Conservation (phyloP, 768 basidiomycete genomes). For the Phylloporus sp. region DNA sequence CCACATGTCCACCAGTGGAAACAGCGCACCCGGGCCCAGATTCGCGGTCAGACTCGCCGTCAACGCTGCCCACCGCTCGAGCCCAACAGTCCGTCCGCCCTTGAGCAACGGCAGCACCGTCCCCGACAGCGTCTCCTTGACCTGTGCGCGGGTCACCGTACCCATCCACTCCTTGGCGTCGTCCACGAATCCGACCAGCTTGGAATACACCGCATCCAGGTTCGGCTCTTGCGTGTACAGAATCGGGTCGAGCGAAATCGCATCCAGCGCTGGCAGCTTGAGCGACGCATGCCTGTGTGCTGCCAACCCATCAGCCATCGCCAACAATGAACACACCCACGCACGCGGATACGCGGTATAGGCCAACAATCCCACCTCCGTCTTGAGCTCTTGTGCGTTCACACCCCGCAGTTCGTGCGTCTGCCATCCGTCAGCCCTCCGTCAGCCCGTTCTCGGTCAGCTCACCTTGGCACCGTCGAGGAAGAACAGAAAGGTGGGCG, state of each 20-base stretch:
- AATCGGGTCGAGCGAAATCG: slow-evolving; percentile 69
- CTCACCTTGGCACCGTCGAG: slow-evolving; percentile 65
- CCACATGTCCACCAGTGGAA: slow-evolving; percentile 84
- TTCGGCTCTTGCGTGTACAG: slow-evolving; percentile 70
- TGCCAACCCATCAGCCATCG: slow-evolving; percentile 24
- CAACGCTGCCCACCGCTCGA: slow-evolving; percentile 43
- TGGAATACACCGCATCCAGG: slow-evolving; percentile 57
- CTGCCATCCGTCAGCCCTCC: slow-evolving; percentile 33
- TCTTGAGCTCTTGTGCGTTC: slow-evolving; percentile 61
- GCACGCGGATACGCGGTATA: slow-evolving; percentile 78
- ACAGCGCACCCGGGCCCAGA: slow-evolving; percentile 56
- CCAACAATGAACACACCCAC: slow-evolving; percentile 24
- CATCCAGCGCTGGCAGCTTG: slow-evolving; percentile 54
- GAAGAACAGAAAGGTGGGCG: slow-evolving; percentile 91
- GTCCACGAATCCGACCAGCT: slow-evolving; percentile 63
- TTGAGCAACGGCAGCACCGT: slow-evolving; percentile 64
- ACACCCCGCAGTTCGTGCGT: slow-evolving; percentile 70
- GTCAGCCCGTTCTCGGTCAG: background rate
- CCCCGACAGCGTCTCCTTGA: slow-evolving; percentile 47
- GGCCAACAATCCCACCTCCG: slow-evolving; percentile 70
- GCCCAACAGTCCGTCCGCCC: background rate
- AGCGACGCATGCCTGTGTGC: slow-evolving; percentile 74
- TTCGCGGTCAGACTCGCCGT: slow-evolving; percentile 40
- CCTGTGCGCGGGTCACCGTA: slow-evolving; percentile 30
- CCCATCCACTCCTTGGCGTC: slow-evolving; percentile 34